Evolutionary conservation across 2,329 filamentous ascomycete genomes (phyloP), one percentile per base, ranked within the genome.

Genomic region (Diaporthe destruens): DNA sequence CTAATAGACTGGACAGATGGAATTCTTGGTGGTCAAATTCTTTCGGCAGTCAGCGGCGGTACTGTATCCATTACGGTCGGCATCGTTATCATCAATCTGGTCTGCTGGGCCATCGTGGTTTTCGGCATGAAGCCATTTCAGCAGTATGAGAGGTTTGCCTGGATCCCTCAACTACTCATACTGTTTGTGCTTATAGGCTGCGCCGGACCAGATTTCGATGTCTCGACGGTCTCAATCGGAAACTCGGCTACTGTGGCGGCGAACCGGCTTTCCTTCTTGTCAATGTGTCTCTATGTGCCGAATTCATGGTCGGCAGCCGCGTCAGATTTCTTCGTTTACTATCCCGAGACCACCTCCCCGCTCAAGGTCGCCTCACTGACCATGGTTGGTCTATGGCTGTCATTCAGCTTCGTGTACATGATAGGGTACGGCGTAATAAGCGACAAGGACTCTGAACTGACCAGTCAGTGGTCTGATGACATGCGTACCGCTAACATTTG

Each of bases 41-140:
- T 94, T 2, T 91, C 89, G 6, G 91, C 91, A 1, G 89, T 93
- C 5, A 85, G 87, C 73, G 86, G 84, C n/a, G 85, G 82, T 74
- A 84, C 80, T 72, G 85, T 93, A 81, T 89, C 88, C 2, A 86
- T 92, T 25, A 86, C 89, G 44, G 91, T 93, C 1, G 91, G 91
- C 76, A 92, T 93, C 75, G 84, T 93, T 53, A 87, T 93, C 57
- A 87, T 90, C 16, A 88, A 89, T 0, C 76, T 92, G 32, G 87
- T 92, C 47, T 88, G 87, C 39, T 92, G 89, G 88, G 81, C 85
- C 2, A 86, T 93, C 54, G 90, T 90, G 0, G 90, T 89, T 0
- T 92, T 93, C 78, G 92, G 91, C 0, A 92, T 93, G 78, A 86
- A 85, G 69, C 82, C 90, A 56, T 92, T 94, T 79, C 91, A 93